Evolutionary conservation across 306 rosid species (phyloP).

Genomic region (Trichosanthes cucumerina): DNA sequence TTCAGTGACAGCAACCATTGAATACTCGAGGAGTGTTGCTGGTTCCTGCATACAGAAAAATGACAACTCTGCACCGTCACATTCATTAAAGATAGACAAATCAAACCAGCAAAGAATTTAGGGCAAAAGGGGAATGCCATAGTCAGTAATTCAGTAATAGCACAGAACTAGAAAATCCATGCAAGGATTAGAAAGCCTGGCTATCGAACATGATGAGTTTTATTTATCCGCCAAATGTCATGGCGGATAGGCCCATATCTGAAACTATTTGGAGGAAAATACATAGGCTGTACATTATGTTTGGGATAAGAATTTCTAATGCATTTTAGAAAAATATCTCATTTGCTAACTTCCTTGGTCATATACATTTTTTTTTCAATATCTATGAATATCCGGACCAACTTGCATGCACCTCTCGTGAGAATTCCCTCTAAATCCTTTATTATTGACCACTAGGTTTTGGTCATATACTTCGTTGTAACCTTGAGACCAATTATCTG

Average conservation of each 20-base stretch:
- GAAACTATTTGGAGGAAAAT: background rate
- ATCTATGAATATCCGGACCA: too few relatives aligned
- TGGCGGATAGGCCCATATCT: background rate
- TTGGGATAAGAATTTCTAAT: background rate
- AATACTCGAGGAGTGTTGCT: constrained; percentile 72
- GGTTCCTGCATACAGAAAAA: constrained; percentile 54
- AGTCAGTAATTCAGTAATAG: background rate
- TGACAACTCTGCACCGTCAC: background rate
- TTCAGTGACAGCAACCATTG: constrained; percentile 77
- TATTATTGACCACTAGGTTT: background rate
- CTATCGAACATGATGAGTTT: background rate
- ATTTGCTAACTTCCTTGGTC: background rate
- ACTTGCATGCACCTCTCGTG: background rate
- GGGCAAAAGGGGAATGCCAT: background rate
- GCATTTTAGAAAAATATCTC: background rate
- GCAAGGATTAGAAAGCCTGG: background rate
- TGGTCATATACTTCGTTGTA: too few relatives aligned
- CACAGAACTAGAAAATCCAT: background rate
- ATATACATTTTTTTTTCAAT: background rate
- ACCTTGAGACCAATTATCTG: background rate
- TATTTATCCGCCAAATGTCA: background rate
- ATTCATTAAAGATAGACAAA: background rate
- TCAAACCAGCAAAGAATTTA: background rate
- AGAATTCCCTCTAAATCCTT: background rate
- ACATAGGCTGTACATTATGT: background rate